phyloP scores from a whole-genome alignment of 495 filamentous ascomycete genomes.

The Ramalina intermedia region DNA sequence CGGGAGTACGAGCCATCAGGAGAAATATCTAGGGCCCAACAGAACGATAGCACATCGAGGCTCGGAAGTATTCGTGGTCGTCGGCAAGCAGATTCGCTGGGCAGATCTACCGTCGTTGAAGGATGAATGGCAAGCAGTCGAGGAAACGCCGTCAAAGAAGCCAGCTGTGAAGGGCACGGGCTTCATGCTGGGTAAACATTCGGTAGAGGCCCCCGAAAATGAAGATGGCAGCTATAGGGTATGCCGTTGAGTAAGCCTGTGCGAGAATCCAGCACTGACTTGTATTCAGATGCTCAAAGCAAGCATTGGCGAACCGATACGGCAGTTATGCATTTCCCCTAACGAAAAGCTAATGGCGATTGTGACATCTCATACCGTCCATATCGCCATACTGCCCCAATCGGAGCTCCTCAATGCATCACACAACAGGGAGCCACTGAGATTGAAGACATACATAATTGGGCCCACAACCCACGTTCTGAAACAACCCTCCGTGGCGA shows the following conservation, averaged over 20 bases:
- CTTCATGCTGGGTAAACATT: neutral
- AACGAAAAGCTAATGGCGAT: constrained; percentile 67
- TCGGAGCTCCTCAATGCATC: constrained; percentile 49
- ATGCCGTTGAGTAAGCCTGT: neutral
- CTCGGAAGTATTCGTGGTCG: constrained; percentile 69
- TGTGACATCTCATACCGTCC: constrained; percentile 67
- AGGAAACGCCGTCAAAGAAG: constrained; percentile 19
- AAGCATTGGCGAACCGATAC: constrained; percentile 58
- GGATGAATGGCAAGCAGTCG: constrained; percentile 46
- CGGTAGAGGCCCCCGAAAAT: constrained; percentile 9
- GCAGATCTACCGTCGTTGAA: constrained; percentile 61
- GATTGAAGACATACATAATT: constrained; percentile 67
- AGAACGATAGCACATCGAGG: constrained; percentile 59
- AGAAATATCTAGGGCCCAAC: constrained; percentile 37
- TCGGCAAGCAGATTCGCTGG: constrained; percentile 79
- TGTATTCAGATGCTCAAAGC: constrained; percentile 39
- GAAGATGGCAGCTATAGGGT: constrained; percentile 14
- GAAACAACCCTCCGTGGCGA: constrained; percentile 59
- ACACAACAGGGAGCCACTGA: constrained; percentile 47
- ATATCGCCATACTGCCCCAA: constrained; percentile 66
- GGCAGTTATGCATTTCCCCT: constrained; percentile 69
- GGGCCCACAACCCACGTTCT: constrained; percentile 82
- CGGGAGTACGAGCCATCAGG: constrained; percentile 23
- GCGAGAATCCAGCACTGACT: neutral
- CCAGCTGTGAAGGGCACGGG: neutral